Conservation (phyloP, 2,329 filamentous ascomycete genomes). For the Ophiosphaerella korrae region DNA sequence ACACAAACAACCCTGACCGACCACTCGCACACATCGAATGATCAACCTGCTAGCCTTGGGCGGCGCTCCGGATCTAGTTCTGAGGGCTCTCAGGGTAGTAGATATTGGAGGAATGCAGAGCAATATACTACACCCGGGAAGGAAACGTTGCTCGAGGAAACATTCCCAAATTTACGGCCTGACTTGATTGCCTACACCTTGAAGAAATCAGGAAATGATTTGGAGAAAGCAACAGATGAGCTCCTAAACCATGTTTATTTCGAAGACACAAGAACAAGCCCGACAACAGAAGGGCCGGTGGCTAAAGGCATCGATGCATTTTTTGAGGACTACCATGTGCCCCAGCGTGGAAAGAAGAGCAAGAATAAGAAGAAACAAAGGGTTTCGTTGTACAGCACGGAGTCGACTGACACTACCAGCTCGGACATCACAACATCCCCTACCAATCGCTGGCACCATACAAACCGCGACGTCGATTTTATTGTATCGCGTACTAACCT, state of each 20-base stretch:
- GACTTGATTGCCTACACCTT: constrained; percentile 71
- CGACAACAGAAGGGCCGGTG: constrained; percentile 48
- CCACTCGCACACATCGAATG: constrained; percentile 55
- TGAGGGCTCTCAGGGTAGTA: constrained; percentile 28
- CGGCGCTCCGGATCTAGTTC: constrained; percentile 24
- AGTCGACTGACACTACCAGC: constrained; percentile 29
- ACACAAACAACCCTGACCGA: constrained; percentile 57
- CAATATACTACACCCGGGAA: constrained; percentile 65
- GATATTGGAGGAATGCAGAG: constrained; percentile 46
- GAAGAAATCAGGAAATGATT: constrained; percentile 69
- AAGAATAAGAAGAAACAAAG: constrained; percentile 51
- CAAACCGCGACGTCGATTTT: constrained; percentile 64
- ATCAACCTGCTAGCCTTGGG: constrained; percentile 44
- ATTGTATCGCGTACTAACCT: constrained; percentile 60
- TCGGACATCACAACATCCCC: constrained; percentile 19
- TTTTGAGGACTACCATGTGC: constrained; percentile 60
- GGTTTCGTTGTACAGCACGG: constrained; percentile 23
- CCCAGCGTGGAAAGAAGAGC: constrained; percentile 47
- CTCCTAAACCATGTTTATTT: constrained; percentile 81
- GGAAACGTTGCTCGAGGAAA: constrained; percentile 64
- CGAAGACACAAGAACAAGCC: constrained; percentile 64
- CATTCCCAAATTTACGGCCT: constrained; percentile 72
- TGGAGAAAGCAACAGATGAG: constrained; percentile 75
- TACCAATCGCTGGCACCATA: constrained; percentile 64
- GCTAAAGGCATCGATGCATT: constrained; percentile 84